Evolutionary conservation across 164 flowering plant species (phyloP).

Genomic region (Vitis labrusca): DNA sequence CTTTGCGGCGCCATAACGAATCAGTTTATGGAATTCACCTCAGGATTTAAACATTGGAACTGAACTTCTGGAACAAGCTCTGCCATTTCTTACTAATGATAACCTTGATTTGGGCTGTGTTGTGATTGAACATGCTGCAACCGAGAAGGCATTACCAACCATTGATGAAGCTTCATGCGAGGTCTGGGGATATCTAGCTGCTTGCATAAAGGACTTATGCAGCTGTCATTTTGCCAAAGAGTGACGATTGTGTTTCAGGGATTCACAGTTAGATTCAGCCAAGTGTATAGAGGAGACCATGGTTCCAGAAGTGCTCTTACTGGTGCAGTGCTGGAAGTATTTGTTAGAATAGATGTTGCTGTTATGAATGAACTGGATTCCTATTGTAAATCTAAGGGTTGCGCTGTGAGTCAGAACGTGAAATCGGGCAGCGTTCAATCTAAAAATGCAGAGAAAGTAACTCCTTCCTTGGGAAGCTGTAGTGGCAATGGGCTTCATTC

Average conservation of each 20-base stretch:
- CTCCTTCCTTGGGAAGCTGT: slow-evolving; percentile 9
- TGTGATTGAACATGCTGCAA: slow-evolving; percentile 90
- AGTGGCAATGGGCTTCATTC: background rate
- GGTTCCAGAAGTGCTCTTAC: too few relatives aligned
- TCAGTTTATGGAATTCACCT: slow-evolving; percentile 62
- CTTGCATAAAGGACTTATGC: too few relatives aligned
- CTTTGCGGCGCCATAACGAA: slow-evolving; percentile 76
- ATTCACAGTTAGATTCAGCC: too few relatives aligned
- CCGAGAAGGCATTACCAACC: slow-evolving; percentile 57
- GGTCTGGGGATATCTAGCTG: too few relatives aligned
- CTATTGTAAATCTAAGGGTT: background rate
- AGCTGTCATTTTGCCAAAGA: too few relatives aligned
- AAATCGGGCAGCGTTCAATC: slow-evolving; percentile 7
- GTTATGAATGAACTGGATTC: too few relatives aligned
- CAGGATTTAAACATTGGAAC: slow-evolving; percentile 55
- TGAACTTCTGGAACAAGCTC: slow-evolving; percentile 78
- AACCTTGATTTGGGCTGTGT: slow-evolving; percentile 98
- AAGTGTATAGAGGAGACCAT: too few relatives aligned
- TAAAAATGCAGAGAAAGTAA: slow-evolving; percentile 1
- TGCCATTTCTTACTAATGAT: slow-evolving; percentile 90
- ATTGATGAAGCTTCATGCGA: too few relatives aligned
- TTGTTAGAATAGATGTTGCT: too few relatives aligned
- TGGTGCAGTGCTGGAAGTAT: too few relatives aligned
- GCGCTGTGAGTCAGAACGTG: slow-evolving; percentile 3
- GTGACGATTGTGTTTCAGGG: too few relatives aligned